phyloP scores from a whole-genome alignment of 2,329 filamentous ascomycete genomes.

The Colletotrichum plurivorum region DNA sequence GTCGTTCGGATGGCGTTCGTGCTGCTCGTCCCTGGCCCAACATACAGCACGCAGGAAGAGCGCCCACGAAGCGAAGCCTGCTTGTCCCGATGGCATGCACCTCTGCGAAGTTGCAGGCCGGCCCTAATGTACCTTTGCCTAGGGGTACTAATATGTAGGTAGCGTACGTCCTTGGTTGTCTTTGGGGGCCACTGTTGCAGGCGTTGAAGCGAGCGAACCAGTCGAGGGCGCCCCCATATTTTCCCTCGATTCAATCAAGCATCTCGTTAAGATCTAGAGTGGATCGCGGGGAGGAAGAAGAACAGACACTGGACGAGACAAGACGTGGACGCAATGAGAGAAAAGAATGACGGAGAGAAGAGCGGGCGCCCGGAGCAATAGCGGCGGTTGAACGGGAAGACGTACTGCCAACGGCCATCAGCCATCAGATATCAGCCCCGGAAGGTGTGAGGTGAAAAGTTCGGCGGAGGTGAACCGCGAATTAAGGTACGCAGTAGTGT shows the following conservation, averaged over 20 bases:
- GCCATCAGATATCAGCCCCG: background rate
- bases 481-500: too few relatives aligned
- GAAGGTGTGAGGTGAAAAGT: background rate
- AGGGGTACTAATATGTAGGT: too few relatives aligned
- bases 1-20: background rate
- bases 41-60: background rate
- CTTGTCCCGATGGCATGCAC: constrained; percentile 28
- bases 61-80: constrained; percentile 12
- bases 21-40: constrained; percentile 12
- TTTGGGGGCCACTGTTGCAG: constrained; percentile 17
- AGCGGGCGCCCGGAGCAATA: constrained; percentile 3
- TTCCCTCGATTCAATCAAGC: constrained; percentile 39
- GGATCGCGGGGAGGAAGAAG: constrained; percentile 33
- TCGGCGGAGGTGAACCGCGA: too few relatives aligned
- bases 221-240: constrained; percentile 29
- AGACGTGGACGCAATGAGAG: constrained; percentile 4
- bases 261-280: constrained; percentile 40
- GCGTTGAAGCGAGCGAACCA: constrained; percentile 24
- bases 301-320: constrained; percentile 17
- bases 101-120: background rate
- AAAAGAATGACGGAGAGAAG: background rate
- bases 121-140: too few relatives aligned
- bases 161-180: background rate
- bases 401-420: background rate
- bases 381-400: constrained; percentile 32